These are phyloP conservation scores for Botrytis pseudocinerea DNA, from an alignment of 2,329 filamentous ascomycete genomes.

Conservation along the genomic window DNA sequence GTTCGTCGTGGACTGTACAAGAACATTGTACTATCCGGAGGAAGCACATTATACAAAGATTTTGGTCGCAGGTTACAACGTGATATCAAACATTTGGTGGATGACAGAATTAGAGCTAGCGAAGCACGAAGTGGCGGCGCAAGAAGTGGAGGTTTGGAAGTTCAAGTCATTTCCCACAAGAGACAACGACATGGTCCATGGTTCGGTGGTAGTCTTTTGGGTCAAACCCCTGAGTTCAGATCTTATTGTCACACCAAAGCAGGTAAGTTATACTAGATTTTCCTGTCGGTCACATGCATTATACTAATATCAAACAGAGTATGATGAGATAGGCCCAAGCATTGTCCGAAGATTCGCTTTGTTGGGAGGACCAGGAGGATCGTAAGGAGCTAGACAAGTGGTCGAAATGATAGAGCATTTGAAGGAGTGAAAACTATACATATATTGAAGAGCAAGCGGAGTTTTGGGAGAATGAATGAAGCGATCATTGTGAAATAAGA, in stretches of 20 bases:
- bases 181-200: slow-evolving; percentile 95
- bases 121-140: slow-evolving; percentile 86
- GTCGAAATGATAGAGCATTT: slow-evolving; percentile 10
- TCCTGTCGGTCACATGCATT: too few species aligned
- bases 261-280: slow-evolving; percentile 28
- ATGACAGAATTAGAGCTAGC: slow-evolving; percentile 87
- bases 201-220: slow-evolving; percentile 96
- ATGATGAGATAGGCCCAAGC: slow-evolving; percentile 93
- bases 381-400: slow-evolving; percentile 45
- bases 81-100: slow-evolving; percentile 94
- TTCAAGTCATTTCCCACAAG: slow-evolving; percentile 97
- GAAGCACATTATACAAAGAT: slow-evolving; percentile 97
- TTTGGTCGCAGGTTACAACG: slow-evolving; percentile 94
- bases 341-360: slow-evolving; percentile 95
- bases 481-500: slow-evolving; percentile 10
- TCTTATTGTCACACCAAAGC: slow-evolving; percentile 98
- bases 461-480: slow-evolving; percentile 14
- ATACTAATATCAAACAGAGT: slow-evolving; percentile 44
- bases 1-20: slow-evolving; percentile 97
- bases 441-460: slow-evolving; percentile 22
- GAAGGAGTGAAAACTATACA: slow-evolving; percentile 13
- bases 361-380: slow-evolving; percentile 85
- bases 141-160: slow-evolving; percentile 89
- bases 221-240: slow-evolving; percentile 96
- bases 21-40: slow-evolving; percentile 97